phyloP scores from a whole-genome alignment of 176 grass and related monocot genomes.

The Oryza brachyantha region DNA sequence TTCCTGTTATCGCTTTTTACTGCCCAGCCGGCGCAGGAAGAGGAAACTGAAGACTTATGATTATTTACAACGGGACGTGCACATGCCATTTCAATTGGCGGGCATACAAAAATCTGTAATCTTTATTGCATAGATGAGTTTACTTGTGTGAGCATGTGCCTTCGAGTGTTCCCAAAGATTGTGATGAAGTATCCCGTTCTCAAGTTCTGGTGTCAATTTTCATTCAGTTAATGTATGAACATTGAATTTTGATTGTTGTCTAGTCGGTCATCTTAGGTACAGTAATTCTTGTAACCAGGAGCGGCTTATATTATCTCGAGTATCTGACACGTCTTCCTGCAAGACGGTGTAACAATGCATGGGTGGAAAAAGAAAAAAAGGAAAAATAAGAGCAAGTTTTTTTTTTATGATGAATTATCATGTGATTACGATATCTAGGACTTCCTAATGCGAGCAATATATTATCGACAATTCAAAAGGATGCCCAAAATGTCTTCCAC shows the following conservation, averaged over 20 bases:
- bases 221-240: conserved; percentile 19
- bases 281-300: conserved; percentile 43
- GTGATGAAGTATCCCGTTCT: conserved; percentile 5
- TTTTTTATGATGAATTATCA: background rate
- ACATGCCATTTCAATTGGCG: conserved; percentile 20
- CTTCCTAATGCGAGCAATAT: background rate
- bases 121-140: conserved; percentile 29
- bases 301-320: conserved; percentile 10
- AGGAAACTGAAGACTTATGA: conserved; percentile 20
- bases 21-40: conserved; percentile 10
- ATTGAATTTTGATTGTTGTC: conserved; percentile 30
- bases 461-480: background rate
- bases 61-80: conserved; percentile 26
- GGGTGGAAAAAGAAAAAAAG: background rate
- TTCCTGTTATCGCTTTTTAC: conserved; percentile 1
- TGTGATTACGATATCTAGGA: background rate
- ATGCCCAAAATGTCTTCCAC: background rate
- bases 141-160: conserved; percentile 6
- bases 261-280: conserved; percentile 9
- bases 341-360: conserved; percentile 25
- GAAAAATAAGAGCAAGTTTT: background rate
- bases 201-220: conserved; percentile 2
- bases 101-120: conserved; percentile 36
- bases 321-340: conserved; percentile 11
- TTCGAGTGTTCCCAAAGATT: conserved; percentile 5